These are phyloP conservation scores for Pseudevernia furfuracea DNA, from an alignment of 495 filamentous ascomycete species.

Conservation along the genomic window DNA sequence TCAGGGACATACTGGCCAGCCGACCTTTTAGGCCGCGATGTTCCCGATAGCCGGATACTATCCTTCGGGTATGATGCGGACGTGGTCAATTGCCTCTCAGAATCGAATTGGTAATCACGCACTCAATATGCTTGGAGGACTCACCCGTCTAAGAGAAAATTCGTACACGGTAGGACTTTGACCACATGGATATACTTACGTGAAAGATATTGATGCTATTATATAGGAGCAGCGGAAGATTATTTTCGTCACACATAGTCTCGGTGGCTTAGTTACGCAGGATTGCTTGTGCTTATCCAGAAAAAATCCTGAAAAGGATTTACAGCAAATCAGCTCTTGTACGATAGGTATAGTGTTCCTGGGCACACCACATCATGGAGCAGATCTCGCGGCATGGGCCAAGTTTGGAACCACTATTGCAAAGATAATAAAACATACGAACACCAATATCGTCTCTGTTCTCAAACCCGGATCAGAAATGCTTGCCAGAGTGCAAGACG, in stretches of 20 bases:
- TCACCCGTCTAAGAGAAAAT: background rate
- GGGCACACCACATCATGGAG: constrained; percentile 36
- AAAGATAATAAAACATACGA: background rate
- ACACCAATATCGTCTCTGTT: constrained; percentile 1
- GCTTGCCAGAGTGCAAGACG: constrained; percentile 1
- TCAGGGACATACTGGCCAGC: constrained; percentile 35
- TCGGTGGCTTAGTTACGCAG: constrained; percentile 33
- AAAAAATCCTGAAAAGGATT: constrained; percentile 18
- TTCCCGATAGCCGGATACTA: constrained; percentile 29
- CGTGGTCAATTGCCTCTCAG: constrained; percentile 9
- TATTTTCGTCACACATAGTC: constrained; percentile 32
- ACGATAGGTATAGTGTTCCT: constrained; percentile 36
- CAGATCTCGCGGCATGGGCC: constrained; percentile 33
- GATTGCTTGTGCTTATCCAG: constrained; percentile 17
- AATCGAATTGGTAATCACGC: constrained; percentile 29
- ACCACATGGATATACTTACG: background rate
- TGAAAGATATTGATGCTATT: background rate
- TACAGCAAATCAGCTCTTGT: constrained; percentile 26
- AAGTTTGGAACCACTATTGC: background rate
- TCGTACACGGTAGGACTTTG: background rate
- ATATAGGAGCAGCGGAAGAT: background rate
- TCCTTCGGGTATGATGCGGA: constrained; percentile 42
- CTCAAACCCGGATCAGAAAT: constrained; percentile 11
- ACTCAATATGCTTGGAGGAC: constrained; percentile 25
- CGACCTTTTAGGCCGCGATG: constrained; percentile 29